Percentiles rank a stretch among this genome's conserved stretches.
Evolutionary conservation across 78 protist genomes (phyloP).

Genomic region (Protostelium mycophagum): DNA sequence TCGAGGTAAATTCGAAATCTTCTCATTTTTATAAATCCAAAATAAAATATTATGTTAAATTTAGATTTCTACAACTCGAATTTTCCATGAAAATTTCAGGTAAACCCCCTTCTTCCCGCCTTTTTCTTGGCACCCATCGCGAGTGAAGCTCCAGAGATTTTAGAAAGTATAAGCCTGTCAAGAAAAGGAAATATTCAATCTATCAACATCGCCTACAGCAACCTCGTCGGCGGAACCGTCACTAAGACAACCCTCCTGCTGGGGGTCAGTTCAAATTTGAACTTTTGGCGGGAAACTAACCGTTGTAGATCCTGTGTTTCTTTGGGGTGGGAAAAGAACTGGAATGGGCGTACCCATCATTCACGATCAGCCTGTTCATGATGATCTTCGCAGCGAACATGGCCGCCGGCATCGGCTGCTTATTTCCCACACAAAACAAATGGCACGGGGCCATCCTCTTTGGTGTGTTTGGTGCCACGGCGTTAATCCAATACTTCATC

Average conservation of each 20-base stretch:
- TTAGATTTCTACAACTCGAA: not conserved
- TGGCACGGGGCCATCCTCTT: conserved; percentile 39
- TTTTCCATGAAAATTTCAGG: not conserved
- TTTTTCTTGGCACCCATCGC: conserved; percentile 77
- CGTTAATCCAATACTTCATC: conserved; percentile 34
- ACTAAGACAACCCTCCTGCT: conserved; percentile 64
- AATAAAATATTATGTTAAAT: not conserved
- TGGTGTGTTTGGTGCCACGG: conserved; percentile 20
- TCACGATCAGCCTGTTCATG: conserved; percentile 25
- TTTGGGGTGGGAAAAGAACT: conserved; percentile 46
- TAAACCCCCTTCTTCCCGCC: conserved; percentile 54
- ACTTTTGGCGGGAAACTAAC: not conserved
- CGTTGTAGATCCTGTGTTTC: conserved; percentile 39
- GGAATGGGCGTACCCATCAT: conserved; percentile 66
- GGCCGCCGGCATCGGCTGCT: conserved; percentile 48
- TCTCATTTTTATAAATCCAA: too few species aligned
- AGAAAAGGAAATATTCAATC: conserved; percentile 58
- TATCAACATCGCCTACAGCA: conserved; percentile 66
- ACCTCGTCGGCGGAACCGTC: conserved; percentile 74
- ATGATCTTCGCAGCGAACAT: conserved; percentile 28
- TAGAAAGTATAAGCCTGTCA: conserved; percentile 53
- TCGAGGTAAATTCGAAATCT: too few species aligned
- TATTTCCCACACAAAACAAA: conserved; percentile 14
- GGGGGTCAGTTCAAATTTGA: conserved; percentile 38
- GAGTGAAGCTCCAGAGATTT: conserved; percentile 72